A percentile compares a stretch with the other conserved stretches of the same genome.
Evolutionary conservation across 345 rosid genomes (phyloP).

Genomic region (Eutrema yunnanense): DNA sequence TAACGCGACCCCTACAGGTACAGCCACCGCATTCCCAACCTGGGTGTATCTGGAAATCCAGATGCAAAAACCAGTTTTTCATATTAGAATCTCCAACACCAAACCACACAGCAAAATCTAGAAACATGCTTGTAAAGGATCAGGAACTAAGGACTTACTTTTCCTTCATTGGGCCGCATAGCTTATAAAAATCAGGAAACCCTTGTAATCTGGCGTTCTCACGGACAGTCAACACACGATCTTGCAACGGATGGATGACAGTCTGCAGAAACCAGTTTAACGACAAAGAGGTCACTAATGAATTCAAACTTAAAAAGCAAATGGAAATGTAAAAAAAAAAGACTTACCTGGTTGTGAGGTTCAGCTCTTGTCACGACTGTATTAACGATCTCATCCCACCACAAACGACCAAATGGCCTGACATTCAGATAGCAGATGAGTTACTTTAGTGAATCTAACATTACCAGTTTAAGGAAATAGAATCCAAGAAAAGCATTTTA

Average conservation of each 20-base stretch:
- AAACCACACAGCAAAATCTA: background rate
- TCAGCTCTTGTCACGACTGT: slow-evolving; percentile 1
- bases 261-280: background rate
- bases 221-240: slow-evolving; percentile 37
- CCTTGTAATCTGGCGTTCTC: slow-evolving; percentile 50
- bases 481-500: background rate
- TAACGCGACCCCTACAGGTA: slow-evolving; percentile 33
- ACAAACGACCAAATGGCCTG: background rate
- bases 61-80: background rate
- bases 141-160: slow-evolving; percentile 19
- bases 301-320: background rate
- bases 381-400: background rate
- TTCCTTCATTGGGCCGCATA: slow-evolving; percentile 34
- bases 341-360: background rate
- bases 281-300: background rate
- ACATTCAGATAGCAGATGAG: background rate
- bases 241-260: slow-evolving; percentile 37
- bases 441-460: background rate
- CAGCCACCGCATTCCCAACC: slow-evolving; percentile 44
- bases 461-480: background rate
- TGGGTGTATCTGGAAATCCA: slow-evolving; percentile 29
- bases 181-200: slow-evolving; percentile 41
- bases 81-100: background rate
- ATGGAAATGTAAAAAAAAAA: background rate
- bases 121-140: background rate